Conservation (phyloP, 2,329 filamentous ascomycete genomes). For the Fusarium sp. region DNA sequence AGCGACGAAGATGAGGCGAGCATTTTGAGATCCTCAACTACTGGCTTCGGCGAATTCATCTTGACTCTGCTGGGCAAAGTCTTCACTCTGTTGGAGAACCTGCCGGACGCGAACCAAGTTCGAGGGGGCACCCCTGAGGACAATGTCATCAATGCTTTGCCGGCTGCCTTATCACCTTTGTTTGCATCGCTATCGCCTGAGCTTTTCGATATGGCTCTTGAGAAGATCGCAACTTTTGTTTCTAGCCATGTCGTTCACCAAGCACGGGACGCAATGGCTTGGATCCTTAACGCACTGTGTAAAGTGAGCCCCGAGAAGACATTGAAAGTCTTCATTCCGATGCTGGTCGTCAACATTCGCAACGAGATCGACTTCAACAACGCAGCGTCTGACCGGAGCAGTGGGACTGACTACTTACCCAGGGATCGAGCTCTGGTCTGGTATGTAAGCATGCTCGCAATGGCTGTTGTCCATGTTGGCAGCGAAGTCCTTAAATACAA, state of each 20-base stretch:
- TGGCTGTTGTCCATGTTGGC: constrained; percentile 98
- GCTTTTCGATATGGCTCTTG: constrained; percentile 90
- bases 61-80: constrained; percentile 92
- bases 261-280: constrained; percentile 97
- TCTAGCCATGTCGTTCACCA: constrained; percentile 97
- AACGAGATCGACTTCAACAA: constrained; percentile 98
- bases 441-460: constrained; percentile 97
- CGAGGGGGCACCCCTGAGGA: constrained; percentile 95
- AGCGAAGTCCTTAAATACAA: constrained; percentile 91
- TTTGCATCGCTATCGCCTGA: constrained; percentile 93
- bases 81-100: constrained; percentile 94
- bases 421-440: constrained; percentile 94
- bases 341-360: constrained; percentile 91
- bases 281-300: constrained; percentile 96
- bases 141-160: constrained; percentile 95
- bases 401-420: constrained; percentile 92
- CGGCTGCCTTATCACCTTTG: constrained; percentile 90
- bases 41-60: constrained; percentile 93
- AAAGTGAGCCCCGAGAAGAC: constrained; percentile 97
- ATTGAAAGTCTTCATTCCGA: constrained; percentile 89
- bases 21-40: constrained; percentile 93
- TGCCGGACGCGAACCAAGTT: constrained; percentile 90
- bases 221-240: constrained; percentile 94
- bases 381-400: constrained; percentile 93
- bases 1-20: constrained; percentile 88